Base-by-base conservation (phyloP, 768 basidiomycete genomes). In the Xerocomellus dryophilus region DNA sequence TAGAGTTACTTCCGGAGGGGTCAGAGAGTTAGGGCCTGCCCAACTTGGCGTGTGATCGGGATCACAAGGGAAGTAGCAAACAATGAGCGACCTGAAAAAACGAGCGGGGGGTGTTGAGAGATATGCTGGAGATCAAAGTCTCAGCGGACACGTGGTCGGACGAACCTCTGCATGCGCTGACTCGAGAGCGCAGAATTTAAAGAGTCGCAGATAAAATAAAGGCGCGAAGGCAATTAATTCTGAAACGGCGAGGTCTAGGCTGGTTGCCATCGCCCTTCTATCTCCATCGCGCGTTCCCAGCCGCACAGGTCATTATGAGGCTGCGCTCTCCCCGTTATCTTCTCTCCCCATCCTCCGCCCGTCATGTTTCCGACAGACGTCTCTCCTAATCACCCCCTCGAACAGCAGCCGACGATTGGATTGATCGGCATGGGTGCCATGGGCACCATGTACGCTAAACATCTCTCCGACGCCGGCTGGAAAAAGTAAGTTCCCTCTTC, bases 381-480 rank as follows among this genome's bases (percentile, higher is more conserved):
- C 29, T 58, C 60, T 1, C 76, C 76, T 0, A 32, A 66, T 10
- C 61, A 69, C 9, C 77, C 79, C 6, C 18, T 66, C 2, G 72
- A 76, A 6, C 68, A 75, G 23, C 91, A 93, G 60, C 90, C 91
- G 7, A 78, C 80, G 0, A 89, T 98, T 36, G 95, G 95, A 2
- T 75, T 97, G 47, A 97, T 97, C 57, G 95, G 96, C 2, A 97
- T 98, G 94, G 95, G 95, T 1, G 90, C 90, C 46, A 98, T 98
- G 96, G 96, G 96, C 2, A 77, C 76, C 65, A 93, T 98, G 93
- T 98, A 98, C 68, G 93, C 93, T 0, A 79, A 78, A 17, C 68
- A 76, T n/a, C 76, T 99, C 23, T 81, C 85, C 11, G 60, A 77
- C 7, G 93, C 86, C 10, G 94, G 96, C 2, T 93, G 92, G 86